phyloP scores from a whole-genome alignment of 257 asterid species.

The Asclepias syriaca region DNA sequence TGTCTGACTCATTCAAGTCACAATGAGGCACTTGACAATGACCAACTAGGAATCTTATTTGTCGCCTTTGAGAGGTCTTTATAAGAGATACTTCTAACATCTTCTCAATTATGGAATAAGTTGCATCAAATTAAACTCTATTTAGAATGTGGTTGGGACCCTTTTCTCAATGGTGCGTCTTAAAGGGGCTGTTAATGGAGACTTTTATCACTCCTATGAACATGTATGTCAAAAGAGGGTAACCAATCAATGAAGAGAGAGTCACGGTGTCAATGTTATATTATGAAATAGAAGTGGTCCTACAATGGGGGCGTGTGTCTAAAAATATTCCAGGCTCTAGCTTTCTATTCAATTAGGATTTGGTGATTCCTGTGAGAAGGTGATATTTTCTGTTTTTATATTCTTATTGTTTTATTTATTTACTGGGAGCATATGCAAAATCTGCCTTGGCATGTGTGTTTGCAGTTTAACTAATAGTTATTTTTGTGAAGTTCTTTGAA shows the following conservation, averaged over 20 bases:
- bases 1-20: slow-evolving; percentile 25
- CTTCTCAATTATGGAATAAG: slow-evolving; percentile 30
- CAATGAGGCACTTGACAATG: slow-evolving; percentile 31
- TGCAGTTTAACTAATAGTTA: not conserved
- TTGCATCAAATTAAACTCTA: slow-evolving; percentile 30
- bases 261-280: slow-evolving; percentile 23
- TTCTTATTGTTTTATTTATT: not conserved
- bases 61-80: slow-evolving; percentile 36
- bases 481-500: not conserved
- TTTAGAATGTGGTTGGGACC: slow-evolving; percentile 41
- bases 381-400: not conserved
- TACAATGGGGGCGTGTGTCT: slow-evolving; percentile 24
- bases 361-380: slow-evolving; percentile 11
- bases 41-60: slow-evolving; percentile 51
- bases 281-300: slow-evolving; percentile 37
- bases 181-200: slow-evolving; percentile 43
- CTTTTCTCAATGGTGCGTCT: slow-evolving; percentile 30
- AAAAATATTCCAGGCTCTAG: slow-evolving; percentile 20
- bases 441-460: slow-evolving; percentile 12
- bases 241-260: slow-evolving; percentile 36
- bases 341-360: slow-evolving; percentile 21
- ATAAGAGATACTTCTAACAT: slow-evolving; percentile 25
- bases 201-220: slow-evolving; percentile 56
- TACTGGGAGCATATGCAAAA: not conserved
- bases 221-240: slow-evolving; percentile 48